phyloP scores from a whole-genome alignment of 306 rosid species.

The Medicago arabica region DNA sequence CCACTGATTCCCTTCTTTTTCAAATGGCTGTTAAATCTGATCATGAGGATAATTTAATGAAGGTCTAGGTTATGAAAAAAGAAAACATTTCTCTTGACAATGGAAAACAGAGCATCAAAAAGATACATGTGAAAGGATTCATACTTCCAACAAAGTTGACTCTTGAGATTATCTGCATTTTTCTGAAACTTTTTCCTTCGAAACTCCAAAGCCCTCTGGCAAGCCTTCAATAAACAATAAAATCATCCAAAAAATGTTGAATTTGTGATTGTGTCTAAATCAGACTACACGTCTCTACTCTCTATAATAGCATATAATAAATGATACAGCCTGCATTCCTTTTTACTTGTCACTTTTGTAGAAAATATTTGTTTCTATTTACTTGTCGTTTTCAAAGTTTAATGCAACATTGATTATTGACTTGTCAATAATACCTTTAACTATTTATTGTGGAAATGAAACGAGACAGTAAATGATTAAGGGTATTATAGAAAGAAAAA shows the following conservation, averaged over 20 bases:
- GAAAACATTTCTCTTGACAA: neutral
- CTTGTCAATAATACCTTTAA: neutral
- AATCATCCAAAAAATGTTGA: constrained; percentile 1
- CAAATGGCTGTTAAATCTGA: constrained; percentile 83
- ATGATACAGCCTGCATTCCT: neutral
- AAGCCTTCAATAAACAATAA: constrained; percentile 58
- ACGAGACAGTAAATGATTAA: neutral
- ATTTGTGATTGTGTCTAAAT: constrained; percentile 5
- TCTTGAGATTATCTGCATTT: constrained; percentile 67
- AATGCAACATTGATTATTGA: neutral
- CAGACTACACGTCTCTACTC: neutral
- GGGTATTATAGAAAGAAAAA: neutral
- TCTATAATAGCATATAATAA: neutral
- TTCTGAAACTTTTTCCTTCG: constrained; percentile 64
- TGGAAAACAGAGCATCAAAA: constrained; percentile 10
- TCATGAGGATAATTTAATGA: constrained; percentile 27
- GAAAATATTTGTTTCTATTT: neutral
- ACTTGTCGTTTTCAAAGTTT: neutral
- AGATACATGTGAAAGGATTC: constrained; percentile 32
- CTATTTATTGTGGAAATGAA: neutral
- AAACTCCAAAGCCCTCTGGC: constrained; percentile 61
- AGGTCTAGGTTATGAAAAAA: neutral
- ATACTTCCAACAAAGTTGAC: constrained; percentile 88
- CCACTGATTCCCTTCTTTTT: constrained; percentile 91
- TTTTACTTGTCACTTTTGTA: neutral